Conservation (phyloP, 2,329 filamentous ascomycete species). For the Didymella arachidicola region DNA sequence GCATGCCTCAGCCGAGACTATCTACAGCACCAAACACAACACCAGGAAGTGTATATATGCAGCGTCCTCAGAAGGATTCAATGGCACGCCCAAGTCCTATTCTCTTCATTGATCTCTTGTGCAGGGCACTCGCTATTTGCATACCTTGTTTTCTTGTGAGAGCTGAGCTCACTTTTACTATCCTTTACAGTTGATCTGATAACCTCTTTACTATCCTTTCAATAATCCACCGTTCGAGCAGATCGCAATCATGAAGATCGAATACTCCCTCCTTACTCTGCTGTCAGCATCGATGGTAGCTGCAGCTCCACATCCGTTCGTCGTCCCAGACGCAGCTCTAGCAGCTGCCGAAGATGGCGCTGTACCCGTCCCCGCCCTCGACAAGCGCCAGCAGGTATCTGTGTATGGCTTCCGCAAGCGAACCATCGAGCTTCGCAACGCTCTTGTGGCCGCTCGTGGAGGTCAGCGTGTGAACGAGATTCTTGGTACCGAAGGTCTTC, state of each 20-base stretch:
- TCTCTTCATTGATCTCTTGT: constrained; percentile 32
- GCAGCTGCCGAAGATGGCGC: constrained; percentile 34
- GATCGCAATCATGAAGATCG: constrained; percentile 45
- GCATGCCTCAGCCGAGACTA: constrained; percentile 22
- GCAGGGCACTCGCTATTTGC: constrained; percentile 44
- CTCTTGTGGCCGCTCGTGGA: constrained; percentile 33
- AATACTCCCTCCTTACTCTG: constrained; percentile 45
- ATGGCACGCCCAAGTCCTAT: constrained; percentile 29
- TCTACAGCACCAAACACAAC: constrained; percentile 12
- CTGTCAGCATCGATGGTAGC: constrained; percentile 46
- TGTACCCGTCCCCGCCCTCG: constrained; percentile 29
- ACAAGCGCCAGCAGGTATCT: constrained; percentile 14
- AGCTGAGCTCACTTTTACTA: constrained; percentile 47
- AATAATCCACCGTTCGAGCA: constrained; percentile 25
- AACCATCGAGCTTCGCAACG: constrained; percentile 38
- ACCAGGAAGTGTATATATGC: constrained; percentile 35
- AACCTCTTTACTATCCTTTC: constrained; percentile 27
- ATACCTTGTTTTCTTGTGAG: constrained; percentile 36
- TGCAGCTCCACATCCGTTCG: constrained; percentile 43
- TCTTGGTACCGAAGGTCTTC: background rate
- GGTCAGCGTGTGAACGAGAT: constrained; percentile 5
- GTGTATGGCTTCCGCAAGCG: constrained; percentile 32
- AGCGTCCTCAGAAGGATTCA: constrained; percentile 18
- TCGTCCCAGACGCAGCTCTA: constrained; percentile 36
- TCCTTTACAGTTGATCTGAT: constrained; percentile 29